Base-by-base conservation (phyloP, 805 yeast genomes). In the Cyberlindnera veronae region DNA sequence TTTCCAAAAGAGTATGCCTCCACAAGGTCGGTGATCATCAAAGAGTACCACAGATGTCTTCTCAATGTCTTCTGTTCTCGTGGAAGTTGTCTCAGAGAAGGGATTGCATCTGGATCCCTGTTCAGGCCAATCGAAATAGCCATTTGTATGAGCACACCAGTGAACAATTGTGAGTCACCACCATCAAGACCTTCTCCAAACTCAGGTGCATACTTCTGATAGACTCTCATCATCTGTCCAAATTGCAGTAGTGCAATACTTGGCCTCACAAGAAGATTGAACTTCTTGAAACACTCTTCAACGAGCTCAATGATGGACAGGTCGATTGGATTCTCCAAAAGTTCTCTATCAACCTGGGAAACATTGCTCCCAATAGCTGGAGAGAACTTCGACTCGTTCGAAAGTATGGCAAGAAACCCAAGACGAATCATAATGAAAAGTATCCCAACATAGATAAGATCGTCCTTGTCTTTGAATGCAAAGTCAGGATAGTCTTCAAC, bases 131-230 rank as follows among this genome's bases (percentile, higher is more conserved):
- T 60, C 2, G 77, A 65, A 19, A 66, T 60, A 0, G 74, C 79
- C 74, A 76, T 73, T 46, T 75, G 79, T 4, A 74, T 52, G 15
- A 75, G 48, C 49, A 73, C 58, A 5, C 76, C 74, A 4, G 68
- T 63, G 41, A 67, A 72, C 3, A 72, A 65, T 36, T 66, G 71
- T 1, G 74, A 59, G 42, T 70, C 76, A 15, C 74, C 76, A 34
- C 72, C 75, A 39, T 71, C 77, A 3, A 63, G 62, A 4, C 76
- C 74, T 52, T 74, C 79, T 20, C 81, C 80, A 48, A 73, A 76
- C 50, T 75, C 80, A 0, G 79, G 80, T 0, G 78, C 72, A 38
- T 54, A 60, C 27, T 58, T 62, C 45, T 65, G 74, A 55, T 77
- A 78, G 23, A 69, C 60, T 44, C 74, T 64, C 55, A 73, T 64